Conservation (phyloP, 1,139 yeast genomes). For the Eremothecium sinecaudum region DNA sequence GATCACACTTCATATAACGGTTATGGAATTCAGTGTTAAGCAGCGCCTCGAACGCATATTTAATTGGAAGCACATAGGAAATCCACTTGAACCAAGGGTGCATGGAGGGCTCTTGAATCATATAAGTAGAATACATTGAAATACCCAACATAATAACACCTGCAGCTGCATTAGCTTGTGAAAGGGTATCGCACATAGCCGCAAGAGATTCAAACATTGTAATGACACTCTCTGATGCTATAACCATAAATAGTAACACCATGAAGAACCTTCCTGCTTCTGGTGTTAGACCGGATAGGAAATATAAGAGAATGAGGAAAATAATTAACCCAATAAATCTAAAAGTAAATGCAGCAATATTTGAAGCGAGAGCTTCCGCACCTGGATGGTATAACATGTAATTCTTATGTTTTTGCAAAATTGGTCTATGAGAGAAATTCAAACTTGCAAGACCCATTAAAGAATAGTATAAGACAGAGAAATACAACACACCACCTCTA, state of each 20-base stretch:
- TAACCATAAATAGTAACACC: constrained; percentile 38
- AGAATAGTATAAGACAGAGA: constrained; percentile 44
- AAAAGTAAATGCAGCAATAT: constrained; percentile 41
- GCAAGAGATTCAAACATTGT: constrained; percentile 44
- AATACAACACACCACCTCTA: constrained; percentile 50
- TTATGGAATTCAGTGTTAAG: constrained; percentile 49
- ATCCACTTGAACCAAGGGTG: constrained; percentile 62
- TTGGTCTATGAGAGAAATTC: constrained; percentile 43
- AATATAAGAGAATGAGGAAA: constrained; percentile 42
- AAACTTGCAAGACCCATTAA: constrained; percentile 50
- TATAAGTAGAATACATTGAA: constrained; percentile 46
- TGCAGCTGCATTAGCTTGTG: constrained; percentile 46
- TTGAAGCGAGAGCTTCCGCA: constrained; percentile 46
- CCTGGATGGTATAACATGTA: constrained; percentile 51
- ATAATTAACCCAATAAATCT: constrained; percentile 37
- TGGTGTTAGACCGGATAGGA: constrained; percentile 41
- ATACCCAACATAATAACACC: constrained; percentile 42
- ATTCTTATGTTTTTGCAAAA: constrained; percentile 46
- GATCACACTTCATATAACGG: constrained; percentile 43
- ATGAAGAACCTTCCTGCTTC: constrained; percentile 49
- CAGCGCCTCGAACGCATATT: constrained; percentile 50
- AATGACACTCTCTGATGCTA: constrained; percentile 37
- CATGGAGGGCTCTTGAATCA: constrained; percentile 50
- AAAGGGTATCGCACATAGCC: constrained; percentile 37
- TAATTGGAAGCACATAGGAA: constrained; percentile 46